A percentile compares a stretch with the other conserved stretches of the same genome.
These are phyloP conservation scores for Dictyostelium purpureum DNA, from an alignment of 78 protist species.

Conservation along the genomic window DNA sequence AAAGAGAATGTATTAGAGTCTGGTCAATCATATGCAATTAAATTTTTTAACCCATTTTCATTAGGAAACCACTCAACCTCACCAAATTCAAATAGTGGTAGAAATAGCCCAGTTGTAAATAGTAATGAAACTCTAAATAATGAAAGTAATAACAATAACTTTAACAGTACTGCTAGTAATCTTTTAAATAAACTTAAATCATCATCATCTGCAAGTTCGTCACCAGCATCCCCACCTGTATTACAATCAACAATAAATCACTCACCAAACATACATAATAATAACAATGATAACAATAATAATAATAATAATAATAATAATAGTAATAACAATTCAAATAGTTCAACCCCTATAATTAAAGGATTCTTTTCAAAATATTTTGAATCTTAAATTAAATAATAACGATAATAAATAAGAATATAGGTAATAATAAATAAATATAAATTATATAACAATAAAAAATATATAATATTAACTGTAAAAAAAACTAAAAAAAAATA, in stretches of 20 bases:
- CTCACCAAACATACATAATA: no score
- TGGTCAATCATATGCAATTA: slow-evolving; percentile 65
- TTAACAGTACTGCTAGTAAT: not conserved
- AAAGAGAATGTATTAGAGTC: slow-evolving; percentile 60
- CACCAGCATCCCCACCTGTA: slow-evolving; percentile 12
- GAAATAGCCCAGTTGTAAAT: not conserved
- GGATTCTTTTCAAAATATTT: slow-evolving; percentile 10
- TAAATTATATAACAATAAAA: not conserved
- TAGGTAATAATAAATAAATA: not conserved
- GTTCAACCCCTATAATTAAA: not conserved
- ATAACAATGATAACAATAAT: not conserved
- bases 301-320: not conserved
- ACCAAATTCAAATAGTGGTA: not conserved
- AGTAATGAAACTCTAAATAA: not conserved
- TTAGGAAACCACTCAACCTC: not conserved
- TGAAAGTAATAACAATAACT: not conserved
- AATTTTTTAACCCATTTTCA: slow-evolving; percentile 53
- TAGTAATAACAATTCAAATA: not conserved
- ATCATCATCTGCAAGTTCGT: not conserved
- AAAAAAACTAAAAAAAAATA: not conserved
- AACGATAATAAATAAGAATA: not conserved
- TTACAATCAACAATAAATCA: not conserved
- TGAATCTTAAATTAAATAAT: not conserved
- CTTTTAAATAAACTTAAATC: not conserved
- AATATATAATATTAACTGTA: not conserved